phyloP scores from a whole-genome alignment of 2,329 filamentous ascomycete genomes.

The Arthrocladium fulminans region DNA sequence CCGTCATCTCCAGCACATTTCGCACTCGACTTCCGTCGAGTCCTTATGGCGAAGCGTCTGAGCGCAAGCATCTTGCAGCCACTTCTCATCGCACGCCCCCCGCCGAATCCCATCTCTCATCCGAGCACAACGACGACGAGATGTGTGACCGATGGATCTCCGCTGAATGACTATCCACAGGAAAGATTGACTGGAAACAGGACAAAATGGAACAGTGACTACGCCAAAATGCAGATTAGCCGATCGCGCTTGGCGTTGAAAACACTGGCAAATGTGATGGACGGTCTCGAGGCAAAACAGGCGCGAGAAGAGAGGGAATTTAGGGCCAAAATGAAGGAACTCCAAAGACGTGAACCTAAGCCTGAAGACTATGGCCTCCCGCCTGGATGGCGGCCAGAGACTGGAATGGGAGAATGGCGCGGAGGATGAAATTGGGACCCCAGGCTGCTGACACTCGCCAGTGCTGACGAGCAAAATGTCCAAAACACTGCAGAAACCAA shows the following conservation, averaged over 20 bases:
- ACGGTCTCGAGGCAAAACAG: background rate
- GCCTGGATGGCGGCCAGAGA: background rate
- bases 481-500: background rate
- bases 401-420: background rate
- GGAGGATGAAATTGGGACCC: background rate
- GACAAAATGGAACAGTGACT: background rate
- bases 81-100: background rate
- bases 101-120: background rate
- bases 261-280: background rate
- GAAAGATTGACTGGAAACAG: background rate
- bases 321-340: background rate
- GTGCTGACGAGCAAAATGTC: background rate
- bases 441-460: too few species aligned
- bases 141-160: background rate
- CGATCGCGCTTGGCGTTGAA: background rate
- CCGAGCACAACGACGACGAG: background rate
- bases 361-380: background rate
- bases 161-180: background rate
- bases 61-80: background rate
- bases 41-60: background rate
- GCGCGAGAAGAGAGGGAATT: background rate
- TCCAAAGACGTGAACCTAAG: background rate
- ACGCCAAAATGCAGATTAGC: background rate
- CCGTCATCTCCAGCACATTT: background rate
- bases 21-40: background rate